Percentiles rank a stretch among this genome's conserved stretches.
phyloP scores from a whole-genome alignment of 257 asterid species.

The Anisodus acutangulus region DNA sequence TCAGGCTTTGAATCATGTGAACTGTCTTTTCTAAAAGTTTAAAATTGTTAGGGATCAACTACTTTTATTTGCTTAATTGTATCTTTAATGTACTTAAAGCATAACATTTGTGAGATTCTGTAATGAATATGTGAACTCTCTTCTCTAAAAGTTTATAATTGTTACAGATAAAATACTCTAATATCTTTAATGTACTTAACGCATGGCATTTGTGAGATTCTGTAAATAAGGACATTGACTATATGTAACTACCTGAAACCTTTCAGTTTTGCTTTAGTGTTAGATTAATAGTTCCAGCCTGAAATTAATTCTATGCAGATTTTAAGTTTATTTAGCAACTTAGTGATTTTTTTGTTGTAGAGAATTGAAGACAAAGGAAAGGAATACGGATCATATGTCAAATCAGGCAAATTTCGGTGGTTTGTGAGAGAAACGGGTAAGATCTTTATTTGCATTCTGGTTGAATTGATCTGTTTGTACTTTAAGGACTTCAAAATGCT shows the following conservation, averaged over 20 bases:
- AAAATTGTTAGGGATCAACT: not conserved
- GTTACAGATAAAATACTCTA: not conserved
- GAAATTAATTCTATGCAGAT: not conserved
- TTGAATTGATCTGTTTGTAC: slow-evolving; percentile 15
- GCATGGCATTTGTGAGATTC: not conserved
- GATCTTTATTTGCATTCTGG: slow-evolving; percentile 25
- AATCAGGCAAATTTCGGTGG: slow-evolving; percentile 88
- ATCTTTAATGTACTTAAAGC: not conserved
- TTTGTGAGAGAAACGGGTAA: slow-evolving; percentile 97
- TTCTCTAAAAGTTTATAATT: slow-evolving; percentile 1
- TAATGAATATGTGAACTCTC: not conserved
- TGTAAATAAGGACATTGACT: not conserved
- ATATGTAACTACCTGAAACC: not conserved
- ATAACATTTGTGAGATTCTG: not conserved
- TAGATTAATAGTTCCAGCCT: not conserved
- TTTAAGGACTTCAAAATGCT: slow-evolving; percentile 16
- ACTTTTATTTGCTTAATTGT: not conserved
- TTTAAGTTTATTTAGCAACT: not conserved
- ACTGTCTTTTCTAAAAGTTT: not conserved
- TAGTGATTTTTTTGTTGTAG: slow-evolving; percentile 39
- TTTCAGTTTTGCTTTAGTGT: slow-evolving; percentile 33
- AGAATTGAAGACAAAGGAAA: slow-evolving; percentile 86
- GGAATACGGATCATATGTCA: slow-evolving; percentile 73
- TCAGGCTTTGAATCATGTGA: not conserved
- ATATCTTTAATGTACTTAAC: not conserved